Percentiles rank a stretch among this genome's conserved stretches.
These are phyloP conservation scores for Anaeromyces robustus DNA, from an alignment of 192 early-diverging fungal genomes.

Conservation along the genomic window DNA sequence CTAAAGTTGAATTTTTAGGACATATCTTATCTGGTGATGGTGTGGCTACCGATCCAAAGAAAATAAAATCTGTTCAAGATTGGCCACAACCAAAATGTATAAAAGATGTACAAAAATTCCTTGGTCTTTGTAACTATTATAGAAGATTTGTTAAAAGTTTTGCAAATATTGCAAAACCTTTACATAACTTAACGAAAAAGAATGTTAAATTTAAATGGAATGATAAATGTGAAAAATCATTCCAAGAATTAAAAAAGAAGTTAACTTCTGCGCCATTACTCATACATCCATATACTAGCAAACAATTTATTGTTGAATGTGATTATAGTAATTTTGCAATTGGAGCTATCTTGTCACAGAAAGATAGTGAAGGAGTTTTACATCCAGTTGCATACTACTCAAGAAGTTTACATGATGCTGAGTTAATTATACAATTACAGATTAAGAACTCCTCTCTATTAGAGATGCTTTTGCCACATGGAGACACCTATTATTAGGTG, in stretches of 20 bases:
- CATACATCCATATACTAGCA: conserved; percentile 5
- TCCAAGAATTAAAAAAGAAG: conserved; percentile 12
- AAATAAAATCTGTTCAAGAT: conserved; percentile 10
- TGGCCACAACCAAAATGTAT: conserved; percentile 9
- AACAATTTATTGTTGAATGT: conserved; percentile 10
- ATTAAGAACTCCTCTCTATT: conserved; percentile 21
- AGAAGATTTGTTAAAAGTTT: conserved; percentile 11
- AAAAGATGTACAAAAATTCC: conserved; percentile 7
- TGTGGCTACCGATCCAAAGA: conserved; percentile 10
- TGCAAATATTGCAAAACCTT: conserved; percentile 6
- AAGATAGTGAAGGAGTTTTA: neutral
- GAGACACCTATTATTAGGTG: conserved; percentile 13
- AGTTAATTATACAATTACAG: conserved; percentile 17
- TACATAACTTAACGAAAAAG: conserved; percentile 6
- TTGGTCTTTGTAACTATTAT: conserved; percentile 17
- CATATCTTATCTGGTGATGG: conserved; percentile 17
- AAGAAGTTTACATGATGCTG: neutral
- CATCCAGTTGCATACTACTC: conserved; percentile 9
- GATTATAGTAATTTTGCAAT: conserved; percentile 21
- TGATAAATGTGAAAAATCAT: conserved; percentile 4
- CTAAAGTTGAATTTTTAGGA: conserved; percentile 9
- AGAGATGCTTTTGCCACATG: conserved; percentile 15
- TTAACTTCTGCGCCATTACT: conserved; percentile 14
- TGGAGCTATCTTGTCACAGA: conserved; percentile 16
- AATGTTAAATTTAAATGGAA: conserved; percentile 1